Conservation (phyloP, 345 rosid species). For the Gossypium rotundifolium region DNA sequence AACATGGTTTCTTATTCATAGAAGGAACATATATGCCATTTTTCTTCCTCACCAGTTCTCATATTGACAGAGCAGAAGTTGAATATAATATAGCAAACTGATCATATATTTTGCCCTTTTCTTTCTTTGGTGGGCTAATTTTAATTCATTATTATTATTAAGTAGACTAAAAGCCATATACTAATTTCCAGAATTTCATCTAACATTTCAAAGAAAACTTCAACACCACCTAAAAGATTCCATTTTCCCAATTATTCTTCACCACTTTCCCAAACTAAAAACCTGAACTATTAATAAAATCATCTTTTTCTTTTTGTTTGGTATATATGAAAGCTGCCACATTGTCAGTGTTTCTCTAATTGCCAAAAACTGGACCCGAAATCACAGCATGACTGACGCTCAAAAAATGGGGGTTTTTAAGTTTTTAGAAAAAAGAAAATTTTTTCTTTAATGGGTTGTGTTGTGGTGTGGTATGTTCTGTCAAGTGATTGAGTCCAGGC, state of each 20-base stretch:
- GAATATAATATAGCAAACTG: too few species aligned
- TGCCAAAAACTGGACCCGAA: neutral
- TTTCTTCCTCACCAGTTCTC: too few species aligned
- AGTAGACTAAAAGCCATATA: too few species aligned
- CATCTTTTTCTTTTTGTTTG: neutral
- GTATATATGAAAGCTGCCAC: neutral
- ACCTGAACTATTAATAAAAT: neutral
- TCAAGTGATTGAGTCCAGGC: constrained; percentile 55
- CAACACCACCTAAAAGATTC: neutral
- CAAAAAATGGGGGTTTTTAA: neutral
- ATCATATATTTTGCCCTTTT: too few species aligned
- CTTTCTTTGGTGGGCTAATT: too few species aligned
- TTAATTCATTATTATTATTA: too few species aligned
- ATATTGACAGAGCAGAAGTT: too few species aligned
- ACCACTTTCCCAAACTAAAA: neutral
- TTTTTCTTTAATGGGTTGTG: neutral
- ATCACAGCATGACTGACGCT: neutral
- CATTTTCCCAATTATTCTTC: neutral
- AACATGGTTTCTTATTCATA: too few species aligned
- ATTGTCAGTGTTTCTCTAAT: constrained; percentile 3
- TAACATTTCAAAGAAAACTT: neutral
- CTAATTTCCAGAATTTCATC: too few species aligned
- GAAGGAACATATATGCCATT: too few species aligned
- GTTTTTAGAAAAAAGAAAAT: neutral
- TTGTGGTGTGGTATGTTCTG: constrained; percentile 30